Conservation (phyloP, 768 basidiomycete genomes). For the Suillus plorans region DNA sequence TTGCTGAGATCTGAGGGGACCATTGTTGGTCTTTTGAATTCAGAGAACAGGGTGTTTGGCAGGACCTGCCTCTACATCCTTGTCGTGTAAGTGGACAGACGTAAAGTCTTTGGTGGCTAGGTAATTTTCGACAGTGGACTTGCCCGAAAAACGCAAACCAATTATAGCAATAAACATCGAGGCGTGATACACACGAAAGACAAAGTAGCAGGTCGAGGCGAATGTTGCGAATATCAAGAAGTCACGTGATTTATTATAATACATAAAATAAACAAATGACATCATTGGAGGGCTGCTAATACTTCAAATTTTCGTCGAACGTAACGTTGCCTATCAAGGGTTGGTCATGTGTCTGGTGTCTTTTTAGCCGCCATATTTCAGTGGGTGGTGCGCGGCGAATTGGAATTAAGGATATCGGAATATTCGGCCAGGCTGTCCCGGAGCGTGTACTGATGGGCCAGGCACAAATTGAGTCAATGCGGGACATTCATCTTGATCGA, state of each 20-base stretch:
- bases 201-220: not conserved
- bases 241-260: not conserved
- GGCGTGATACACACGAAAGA: not conserved
- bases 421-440: conserved; percentile 10
- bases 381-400: conserved; percentile 51
- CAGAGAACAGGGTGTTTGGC: not conserved
- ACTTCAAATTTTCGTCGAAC: not conserved
- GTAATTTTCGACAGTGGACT: conserved; percentile 58
- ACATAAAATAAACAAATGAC: too few species aligned
- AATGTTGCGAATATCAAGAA: not conserved
- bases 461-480: conserved; percentile 29
- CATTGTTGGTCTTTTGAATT: conserved; percentile 2
- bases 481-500: conserved; percentile 32
- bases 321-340: not conserved
- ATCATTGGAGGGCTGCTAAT: too few species aligned
- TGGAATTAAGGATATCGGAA: conserved; percentile 44
- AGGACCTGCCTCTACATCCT: conserved; percentile 19
- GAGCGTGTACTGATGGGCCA: conserved; percentile 4
- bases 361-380: conserved; percentile 60
- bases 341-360: not conserved
- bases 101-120: conserved; percentile 60
- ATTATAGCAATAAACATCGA: conserved; percentile 69
- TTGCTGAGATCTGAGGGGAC: not conserved
- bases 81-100: conserved; percentile 40
- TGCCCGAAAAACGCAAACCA: conserved; percentile 63